Evolutionary conservation across 306 rosid species (phyloP).

Genomic region (barrel medic (Medicago truncatula)): DNA sequence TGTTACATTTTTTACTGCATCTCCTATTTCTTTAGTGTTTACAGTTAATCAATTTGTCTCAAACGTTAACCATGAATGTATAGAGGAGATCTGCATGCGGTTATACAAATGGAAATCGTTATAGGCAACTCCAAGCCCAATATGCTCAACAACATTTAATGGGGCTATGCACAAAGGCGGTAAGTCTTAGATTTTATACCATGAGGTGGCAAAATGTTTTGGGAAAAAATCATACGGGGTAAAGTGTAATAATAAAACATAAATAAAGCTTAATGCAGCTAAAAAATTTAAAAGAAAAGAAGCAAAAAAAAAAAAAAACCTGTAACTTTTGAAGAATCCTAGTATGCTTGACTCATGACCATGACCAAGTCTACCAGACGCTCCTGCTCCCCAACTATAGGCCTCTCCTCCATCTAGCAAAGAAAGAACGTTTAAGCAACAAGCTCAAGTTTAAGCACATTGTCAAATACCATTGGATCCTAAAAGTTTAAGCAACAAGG

Average conservation of each 20-base stretch:
- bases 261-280: conserved; percentile 3
- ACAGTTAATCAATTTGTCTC: background rate
- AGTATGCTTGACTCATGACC: conserved; percentile 69
- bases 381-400: conserved; percentile 94
- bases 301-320: conserved; percentile 56
- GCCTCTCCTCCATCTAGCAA: conserved; percentile 78
- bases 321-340: conserved; percentile 71
- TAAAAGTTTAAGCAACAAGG: conserved; percentile 8
- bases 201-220: conserved; percentile 1
- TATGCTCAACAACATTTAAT: background rate
- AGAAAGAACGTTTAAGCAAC: conserved; percentile 32
- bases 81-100: background rate
- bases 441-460: background rate
- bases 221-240: conserved; percentile 2
- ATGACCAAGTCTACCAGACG: conserved; percentile 93
- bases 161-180: background rate
- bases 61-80: background rate
- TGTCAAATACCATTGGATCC: conserved; percentile 3
- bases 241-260: conserved; percentile 1
- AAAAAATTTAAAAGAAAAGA: conserved; percentile 4
- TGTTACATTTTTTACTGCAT: background rate
- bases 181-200: background rate
- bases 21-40: background rate
- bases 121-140: background rate
- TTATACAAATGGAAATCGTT: background rate